These are phyloP conservation scores for Scheffersomyces stipitis DNA, from an alignment of 805 yeast genomes.

Conservation along the genomic window DNA sequence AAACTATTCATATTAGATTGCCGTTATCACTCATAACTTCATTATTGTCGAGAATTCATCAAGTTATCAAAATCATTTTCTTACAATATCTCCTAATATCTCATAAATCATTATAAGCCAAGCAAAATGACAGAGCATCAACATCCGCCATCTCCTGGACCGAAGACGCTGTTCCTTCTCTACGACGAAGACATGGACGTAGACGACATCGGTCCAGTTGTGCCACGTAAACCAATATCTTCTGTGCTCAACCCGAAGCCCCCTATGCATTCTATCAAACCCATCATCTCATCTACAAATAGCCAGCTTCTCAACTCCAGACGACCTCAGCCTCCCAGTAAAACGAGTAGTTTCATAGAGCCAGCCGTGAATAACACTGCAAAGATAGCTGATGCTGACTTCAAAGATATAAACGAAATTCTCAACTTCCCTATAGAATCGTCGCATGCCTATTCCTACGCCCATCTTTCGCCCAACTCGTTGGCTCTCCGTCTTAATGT, in stretches of 20 bases:
- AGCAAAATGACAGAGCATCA: background rate
- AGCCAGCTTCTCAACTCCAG: background rate
- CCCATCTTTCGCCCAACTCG: slow-evolving; percentile 78
- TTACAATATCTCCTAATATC: too few relatives aligned
- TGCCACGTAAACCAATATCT: too few relatives aligned
- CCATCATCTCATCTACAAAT: background rate
- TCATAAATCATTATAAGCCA: too few relatives aligned
- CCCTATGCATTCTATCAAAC: background rate
- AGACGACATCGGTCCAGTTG: background rate
- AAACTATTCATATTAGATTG: too few relatives aligned
- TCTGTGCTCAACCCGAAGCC: too few relatives aligned
- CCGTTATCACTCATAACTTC: too few relatives aligned
- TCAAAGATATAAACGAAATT: slow-evolving; percentile 35
- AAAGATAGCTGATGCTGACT: slow-evolving; percentile 1
- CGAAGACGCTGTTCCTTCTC: background rate
- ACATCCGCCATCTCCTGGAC: background rate
- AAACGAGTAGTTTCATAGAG: background rate
- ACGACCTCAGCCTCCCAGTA: background rate
- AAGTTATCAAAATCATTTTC: too few relatives aligned
- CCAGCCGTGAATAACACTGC: slow-evolving; percentile 1
- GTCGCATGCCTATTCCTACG: slow-evolving; percentile 82
- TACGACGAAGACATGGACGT: background rate
- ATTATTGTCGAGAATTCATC: too few relatives aligned
- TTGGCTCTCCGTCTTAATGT: slow-evolving; percentile 73
- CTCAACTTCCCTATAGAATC: slow-evolving; percentile 73